Conservation (phyloP, 345 rosid species). For the Durio zibethinus region DNA sequence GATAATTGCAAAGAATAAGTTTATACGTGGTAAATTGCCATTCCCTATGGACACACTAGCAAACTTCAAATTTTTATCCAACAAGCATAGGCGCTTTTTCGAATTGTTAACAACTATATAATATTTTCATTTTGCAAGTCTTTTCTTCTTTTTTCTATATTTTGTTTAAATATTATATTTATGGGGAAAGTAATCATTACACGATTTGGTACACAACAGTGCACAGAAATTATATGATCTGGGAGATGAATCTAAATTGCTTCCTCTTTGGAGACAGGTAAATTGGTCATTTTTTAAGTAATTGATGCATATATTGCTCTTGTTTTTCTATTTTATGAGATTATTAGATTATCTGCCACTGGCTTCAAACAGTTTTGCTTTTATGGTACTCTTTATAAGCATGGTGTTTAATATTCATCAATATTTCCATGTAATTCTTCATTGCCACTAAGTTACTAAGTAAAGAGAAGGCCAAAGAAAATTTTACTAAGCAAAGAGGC, state of each 20-base stretch:
- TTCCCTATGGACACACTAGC: background rate
- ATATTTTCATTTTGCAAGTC: background rate
- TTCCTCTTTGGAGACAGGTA: constrained; percentile 99
- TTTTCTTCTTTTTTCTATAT: background rate
- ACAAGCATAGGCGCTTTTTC: background rate
- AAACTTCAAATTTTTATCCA: background rate
- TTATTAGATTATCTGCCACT: background rate
- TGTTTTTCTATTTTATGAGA: constrained; percentile 7
- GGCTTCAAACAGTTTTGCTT: background rate
- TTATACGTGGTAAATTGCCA: background rate
- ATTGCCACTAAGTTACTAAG: background rate
- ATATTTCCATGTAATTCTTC: constrained; percentile 14
- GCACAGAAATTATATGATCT: constrained; percentile 77
- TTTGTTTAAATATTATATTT: background rate
- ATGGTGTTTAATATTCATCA: constrained; percentile 4
- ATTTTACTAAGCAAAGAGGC: too few species aligned
- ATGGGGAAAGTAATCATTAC: background rate
- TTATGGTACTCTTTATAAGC: background rate
- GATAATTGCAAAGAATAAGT: background rate
- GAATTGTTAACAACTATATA: background rate
- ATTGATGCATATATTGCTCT: background rate
- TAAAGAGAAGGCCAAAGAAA: too few species aligned
- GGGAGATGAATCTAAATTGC: constrained; percentile 90
- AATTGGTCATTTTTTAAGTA: constrained; percentile 6
- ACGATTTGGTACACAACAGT: constrained; percentile 40